Evolutionary conservation across 495 filamentous ascomycete genomes (phyloP).

Genomic region (Daldinia grandis): DNA sequence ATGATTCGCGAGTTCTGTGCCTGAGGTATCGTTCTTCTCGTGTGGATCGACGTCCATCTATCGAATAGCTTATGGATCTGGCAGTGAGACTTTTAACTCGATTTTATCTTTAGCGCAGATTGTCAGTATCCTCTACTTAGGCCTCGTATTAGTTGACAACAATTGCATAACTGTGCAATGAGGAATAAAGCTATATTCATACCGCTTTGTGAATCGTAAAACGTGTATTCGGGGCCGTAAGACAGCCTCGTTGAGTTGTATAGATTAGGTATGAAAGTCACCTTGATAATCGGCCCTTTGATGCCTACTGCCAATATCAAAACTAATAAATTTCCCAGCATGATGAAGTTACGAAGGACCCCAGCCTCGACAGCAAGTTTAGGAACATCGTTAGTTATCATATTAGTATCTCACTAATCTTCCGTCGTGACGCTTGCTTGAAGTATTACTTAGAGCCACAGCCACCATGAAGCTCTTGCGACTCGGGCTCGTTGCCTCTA

Average conservation of each 20-base stretch:
- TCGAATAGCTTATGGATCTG: slow-evolving; percentile 1
- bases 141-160: slow-evolving; percentile 11
- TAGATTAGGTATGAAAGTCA: not conserved
- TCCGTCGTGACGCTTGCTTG: not conserved
- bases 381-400: not conserved
- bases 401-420: not conserved
- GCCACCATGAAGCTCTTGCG: slow-evolving; percentile 10
- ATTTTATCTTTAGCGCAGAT: slow-evolving; percentile 4
- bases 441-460: not conserved
- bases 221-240: slow-evolving; percentile 5
- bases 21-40: not conserved
- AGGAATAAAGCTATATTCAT: not conserved
- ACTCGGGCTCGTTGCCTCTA: not conserved
- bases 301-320: not conserved
- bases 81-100: slow-evolving; percentile 15
- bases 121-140: not conserved
- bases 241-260: not conserved
- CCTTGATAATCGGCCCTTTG: not conserved
- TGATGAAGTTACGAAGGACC: not conserved
- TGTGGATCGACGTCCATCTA: slow-evolving; percentile 12
- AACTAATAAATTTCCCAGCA: slow-evolving; percentile 4
- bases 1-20: not conserved
- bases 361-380: not conserved
- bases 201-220: not conserved
- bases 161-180: not conserved